Evolutionary conservation across 768 basidiomycete species (phyloP), one percentile per base, ranked within the genome.

Genomic region (Lactarius akahatsu): DNA sequence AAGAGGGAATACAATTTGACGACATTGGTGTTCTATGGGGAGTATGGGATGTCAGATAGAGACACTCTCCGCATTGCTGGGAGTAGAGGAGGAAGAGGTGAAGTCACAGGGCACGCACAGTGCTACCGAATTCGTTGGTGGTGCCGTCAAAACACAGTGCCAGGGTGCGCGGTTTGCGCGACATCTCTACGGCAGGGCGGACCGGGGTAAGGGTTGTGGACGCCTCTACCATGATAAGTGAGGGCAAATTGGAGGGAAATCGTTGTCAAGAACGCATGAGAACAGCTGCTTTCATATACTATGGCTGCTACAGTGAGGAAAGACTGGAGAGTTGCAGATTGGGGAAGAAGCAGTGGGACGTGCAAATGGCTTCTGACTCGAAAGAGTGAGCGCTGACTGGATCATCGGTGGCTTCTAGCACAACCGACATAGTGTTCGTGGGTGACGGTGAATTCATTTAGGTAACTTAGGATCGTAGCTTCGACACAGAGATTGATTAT

Each of bases 11-110:
- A 78, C 52, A 81, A 69, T 23, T 76, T 75, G 41, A 80, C 74
- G 30, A 81, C 74, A 65, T 80, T 81, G 6, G 80, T 78, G 63
- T 80, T 79, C 78, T 81, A 23, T 40, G 10, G 23, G 10, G 15
- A 8, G 18, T 80, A 47, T 32, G 6, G 23, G 28, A 16, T 13
- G 18, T 38, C n/a, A 45, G 18, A 23, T 40, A 23, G 18, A 43
- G 9, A 41, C 23, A 38, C 1, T 62, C n/a, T 16, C 28, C 16
- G 38, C 18, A 16, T 28, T 26, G 8, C 30, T 30, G 3, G 30
- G 28, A 16, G 11, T 11, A 38, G 36, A 13, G 34, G 34, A 34
- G 2, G 2, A 38, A 30, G 20, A n/a, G 28, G 41, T 18, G 9
- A n/a, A 0, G 26, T 15, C 2, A 26, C 28, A 30, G n/a, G 3